Base-by-base conservation (phyloP, 208 protist genomes). In the Porcisia hertigi region DNA sequence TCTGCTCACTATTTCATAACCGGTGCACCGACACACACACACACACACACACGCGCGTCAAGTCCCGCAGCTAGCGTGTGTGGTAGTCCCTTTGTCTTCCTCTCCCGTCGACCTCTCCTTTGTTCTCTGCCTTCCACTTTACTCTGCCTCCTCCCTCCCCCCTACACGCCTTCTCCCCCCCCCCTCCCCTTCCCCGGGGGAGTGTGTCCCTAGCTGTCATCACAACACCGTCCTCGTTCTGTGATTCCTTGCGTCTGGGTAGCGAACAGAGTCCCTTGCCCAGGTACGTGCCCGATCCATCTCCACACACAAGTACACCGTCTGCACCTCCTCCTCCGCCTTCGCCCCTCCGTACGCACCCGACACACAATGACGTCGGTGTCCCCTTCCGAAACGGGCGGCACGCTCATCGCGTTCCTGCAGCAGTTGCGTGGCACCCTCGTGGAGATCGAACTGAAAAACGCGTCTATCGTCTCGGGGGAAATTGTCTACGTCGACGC, bases 371-470 rank as follows among this genome's bases (percentile, higher is more conserved):
- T 82, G 81, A 36, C 73, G 11, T 86, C 75, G 20, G 75, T 86
- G 41, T 91, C 87, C 1, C 85, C 85, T 25, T 88, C 84, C 7
- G 82, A 91, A 58, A 85, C 85, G 0, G 84, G 88, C 57, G 79
- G 84, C 43, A 96, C 96, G 54, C 93, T 99, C 34, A 88, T 98
- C 55, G 77, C 95, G 59, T 99, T 99, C 83, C 92, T 99, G 52
- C 98, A 99, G 94, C 98, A 99, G 89, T 92, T 99, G 41, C 92
- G 88, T 18, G 98, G 98, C 73, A 98, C 99, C 71, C 97, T 96
- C 2, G 98, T 99, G 3, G 98, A 98, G 23, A 96, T 99, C 69
- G 99, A 99, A 83, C 88, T 99, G 49, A 99, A 99, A 87, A 99
- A 99, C 92, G 98, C 98, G 1, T 98, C 98, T 20, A 92, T 99